Evolutionary conservation across 805 yeast genomes (phyloP), one percentile per base, ranked within the genome.

Genomic region (Saccharomycopsis fibuligera): DNA sequence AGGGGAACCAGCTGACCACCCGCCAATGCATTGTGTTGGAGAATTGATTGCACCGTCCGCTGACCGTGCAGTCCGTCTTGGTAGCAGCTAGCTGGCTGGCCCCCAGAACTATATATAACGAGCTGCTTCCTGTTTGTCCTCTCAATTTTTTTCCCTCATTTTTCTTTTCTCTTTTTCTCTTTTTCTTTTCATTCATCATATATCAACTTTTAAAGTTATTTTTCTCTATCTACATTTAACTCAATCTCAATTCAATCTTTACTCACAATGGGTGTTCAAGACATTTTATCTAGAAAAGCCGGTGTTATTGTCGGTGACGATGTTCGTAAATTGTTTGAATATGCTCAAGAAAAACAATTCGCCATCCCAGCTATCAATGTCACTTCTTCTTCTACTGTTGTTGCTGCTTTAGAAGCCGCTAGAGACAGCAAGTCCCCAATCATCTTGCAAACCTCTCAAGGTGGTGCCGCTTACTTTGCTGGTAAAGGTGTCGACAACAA

Each of bases 291-390:
- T 62, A 83, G 95, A 78, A 90, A 93, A 74, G 65, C 93, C 68
- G 99, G 99, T 80, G 99, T 93, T 73, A 89, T 93, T 71, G 93
- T 86, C 74, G 99, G 99, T 67, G 97, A 91, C 64, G 99, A 93
- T 68, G 99, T 93, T 56, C 68, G 67, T 54, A 71, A 70, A 60
- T 76, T 85, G 68, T 93, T 90, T 74, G 83, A 83, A 71, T 88
- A 90, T 73, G 96, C 96, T 56, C 96, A 86, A 74, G 81, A 79
- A 62, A 76, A 91, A 70, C 86, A 87, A 57, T 93, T 89, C 62
- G 99, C 99, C 59, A 89, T 93, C 66, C 99, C 99, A 64, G 96
- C 99, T 59, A 90, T 95, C 67, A 93, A 93, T 72, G 97, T 93
- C 53, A 93, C 99, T 58, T 87, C 98, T 31, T 90, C 98, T 33